Percentiles rank a stretch among this genome's conserved stretches.
Evolutionary conservation across 2,329 filamentous ascomycete species (phyloP).

Genomic region (Plectosphaerella cucumerina): DNA sequence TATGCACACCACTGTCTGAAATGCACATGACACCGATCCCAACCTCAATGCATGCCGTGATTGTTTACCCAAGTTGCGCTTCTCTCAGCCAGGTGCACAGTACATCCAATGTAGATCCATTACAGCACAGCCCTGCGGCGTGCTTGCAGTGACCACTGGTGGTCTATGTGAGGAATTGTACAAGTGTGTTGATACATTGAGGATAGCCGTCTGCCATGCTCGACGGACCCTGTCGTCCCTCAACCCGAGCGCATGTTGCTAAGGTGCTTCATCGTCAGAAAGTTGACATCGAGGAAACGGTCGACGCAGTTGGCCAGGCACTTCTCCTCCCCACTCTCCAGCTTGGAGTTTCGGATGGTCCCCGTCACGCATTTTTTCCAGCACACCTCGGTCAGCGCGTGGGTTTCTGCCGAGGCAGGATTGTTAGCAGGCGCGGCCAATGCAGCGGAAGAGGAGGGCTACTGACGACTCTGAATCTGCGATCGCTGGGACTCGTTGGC

Average conservation of each 20-base stretch:
- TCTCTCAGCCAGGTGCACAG: background rate
- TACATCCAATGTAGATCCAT: background rate
- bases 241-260: conserved; percentile 47
- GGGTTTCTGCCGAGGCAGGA: conserved; percentile 38
- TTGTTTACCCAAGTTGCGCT: background rate
- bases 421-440: background rate
- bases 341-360: conserved; percentile 63
- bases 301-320: conserved; percentile 94
- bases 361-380: conserved; percentile 90
- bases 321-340: conserved; percentile 74
- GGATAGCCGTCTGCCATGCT: too few relatives aligned
- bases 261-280: conserved; percentile 80
- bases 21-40: conserved; percentile 1
- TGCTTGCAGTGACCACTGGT: too few relatives aligned
- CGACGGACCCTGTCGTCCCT: too few relatives aligned
- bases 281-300: conserved; percentile 85
- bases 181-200: background rate
- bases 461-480: conserved; percentile 57
- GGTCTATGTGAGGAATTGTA: too few relatives aligned
- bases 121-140: background rate
- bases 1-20: background rate
- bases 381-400: conserved; percentile 67
- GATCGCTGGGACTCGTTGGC: conserved; percentile 81
- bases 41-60: background rate
- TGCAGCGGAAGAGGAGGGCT: conserved; percentile 16